phyloP scores from a whole-genome alignment of 208 protist species.

The Trypanosomatidae sp. region DNA sequence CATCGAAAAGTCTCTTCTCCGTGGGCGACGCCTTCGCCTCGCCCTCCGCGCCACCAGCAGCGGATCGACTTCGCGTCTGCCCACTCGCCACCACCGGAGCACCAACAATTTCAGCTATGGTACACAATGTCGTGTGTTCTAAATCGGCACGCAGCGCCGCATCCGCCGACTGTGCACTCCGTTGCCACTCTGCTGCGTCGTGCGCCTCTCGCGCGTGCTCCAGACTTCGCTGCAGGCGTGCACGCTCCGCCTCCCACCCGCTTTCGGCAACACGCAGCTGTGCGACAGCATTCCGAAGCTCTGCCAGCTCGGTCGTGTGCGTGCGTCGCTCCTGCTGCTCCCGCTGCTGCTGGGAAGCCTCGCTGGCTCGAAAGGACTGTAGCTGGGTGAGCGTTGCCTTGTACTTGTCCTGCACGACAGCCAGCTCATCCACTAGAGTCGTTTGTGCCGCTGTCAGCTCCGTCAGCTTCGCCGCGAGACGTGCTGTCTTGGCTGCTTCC shows the following conservation, averaged over 20 bases:
- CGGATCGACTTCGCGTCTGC: not conserved
- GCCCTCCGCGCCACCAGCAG: too few species aligned
- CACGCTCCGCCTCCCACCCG: slow-evolving; percentile 20
- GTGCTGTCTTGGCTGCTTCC: slow-evolving; percentile 23
- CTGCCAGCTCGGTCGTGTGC: slow-evolving; percentile 5
- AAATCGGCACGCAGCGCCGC: slow-evolving; percentile 5
- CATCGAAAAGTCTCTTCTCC: slow-evolving; percentile 24
- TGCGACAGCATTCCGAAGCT: slow-evolving; percentile 15
- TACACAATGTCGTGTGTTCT: slow-evolving; percentile 8
- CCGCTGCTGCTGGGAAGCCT: slow-evolving; percentile 14
- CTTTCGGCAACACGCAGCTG: slow-evolving; percentile 1
- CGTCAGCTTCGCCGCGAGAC: slow-evolving; percentile 18
- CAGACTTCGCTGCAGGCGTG: not conserved
- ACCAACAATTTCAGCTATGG: slow-evolving; percentile 6
- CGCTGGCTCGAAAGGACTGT: slow-evolving; percentile 7
- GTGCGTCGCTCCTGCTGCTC: slow-evolving; percentile 5
- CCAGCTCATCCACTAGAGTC: slow-evolving; percentile 7
- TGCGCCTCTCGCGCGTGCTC: not conserved
- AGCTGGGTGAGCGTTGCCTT: slow-evolving; percentile 11
- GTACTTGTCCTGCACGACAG: slow-evolving; percentile 13
- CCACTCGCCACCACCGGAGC: too few species aligned
- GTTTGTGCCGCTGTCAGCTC: not conserved
- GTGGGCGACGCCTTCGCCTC: slow-evolving; percentile 11
- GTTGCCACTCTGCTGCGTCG: slow-evolving; percentile 3
- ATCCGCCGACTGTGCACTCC: slow-evolving; percentile 9